Conservation (phyloP, 345 rosid genomes). For the Citrus sinensis region DVS_A1.0 CM039163.1:51856001-51856500, state of each 20-base stretch:
- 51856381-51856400: neutral
- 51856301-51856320: neutral
- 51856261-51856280: conserved; percentile 3
- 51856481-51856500: neutral
- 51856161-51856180: neutral
- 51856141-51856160: neutral
- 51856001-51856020: too few species aligned
- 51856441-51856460: neutral
- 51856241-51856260: neutral
- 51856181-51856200: neutral
- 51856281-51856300: conserved; percentile 13
- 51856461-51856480: neutral
- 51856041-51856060: neutral
- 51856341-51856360: neutral
- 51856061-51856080: neutral
- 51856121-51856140: neutral
- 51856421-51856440: neutral
- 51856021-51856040: neutral
- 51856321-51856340: conserved; percentile 13
- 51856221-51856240: neutral
- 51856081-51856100: neutral
- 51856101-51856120: neutral
- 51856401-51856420: neutral
- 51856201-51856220: neutral
- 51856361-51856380: neutral